Conservation (phyloP, 2,329 filamentous ascomycete species). For the Xylogone sp. region DNA sequence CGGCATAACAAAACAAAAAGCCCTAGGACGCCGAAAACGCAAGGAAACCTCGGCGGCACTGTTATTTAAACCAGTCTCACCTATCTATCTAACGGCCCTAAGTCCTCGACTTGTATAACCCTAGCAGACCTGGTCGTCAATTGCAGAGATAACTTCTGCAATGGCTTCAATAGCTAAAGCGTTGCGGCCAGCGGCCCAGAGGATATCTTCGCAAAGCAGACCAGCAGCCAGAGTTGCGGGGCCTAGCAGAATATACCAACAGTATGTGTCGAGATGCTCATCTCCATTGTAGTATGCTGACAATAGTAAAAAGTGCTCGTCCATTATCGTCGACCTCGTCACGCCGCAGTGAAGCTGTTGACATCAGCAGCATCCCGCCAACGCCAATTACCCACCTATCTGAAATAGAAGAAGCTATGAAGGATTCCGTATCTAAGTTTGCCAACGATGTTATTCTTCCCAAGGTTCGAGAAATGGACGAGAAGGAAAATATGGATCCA, state of each 20-base stretch:
- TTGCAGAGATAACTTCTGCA: slow-evolving; percentile 7
- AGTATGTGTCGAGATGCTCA: slow-evolving; percentile 26
- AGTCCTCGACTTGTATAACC: background rate
- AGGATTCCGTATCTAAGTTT: slow-evolving; percentile 86
- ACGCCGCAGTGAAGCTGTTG: slow-evolving; percentile 47
- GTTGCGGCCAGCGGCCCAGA: slow-evolving; percentile 40
- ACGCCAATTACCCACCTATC: slow-evolving; percentile 92
- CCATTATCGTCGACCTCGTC: slow-evolving; percentile 57
- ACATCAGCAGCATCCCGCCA: slow-evolving; percentile 76
- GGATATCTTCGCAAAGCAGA: slow-evolving; percentile 31
- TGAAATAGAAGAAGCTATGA: slow-evolving; percentile 85
- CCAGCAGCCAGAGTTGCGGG: slow-evolving; percentile 33
- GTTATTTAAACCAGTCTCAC: background rate
- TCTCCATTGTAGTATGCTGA: slow-evolving; percentile 2
- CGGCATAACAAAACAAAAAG: background rate
- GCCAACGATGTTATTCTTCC: slow-evolving; percentile 84
- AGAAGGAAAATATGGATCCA: slow-evolving; percentile 91
- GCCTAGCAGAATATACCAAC: slow-evolving; percentile 34
- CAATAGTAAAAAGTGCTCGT: slow-evolving; percentile 35
- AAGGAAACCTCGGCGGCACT: background rate
- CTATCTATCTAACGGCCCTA: background rate
- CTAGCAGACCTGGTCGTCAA: background rate
- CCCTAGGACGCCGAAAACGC: background rate
- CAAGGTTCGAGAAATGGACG: slow-evolving; percentile 95
- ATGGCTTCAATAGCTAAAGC: slow-evolving; percentile 46